Conservation (phyloP, 306 rosid genomes). For the cucumber (Cucumis sativus) region DNA sequence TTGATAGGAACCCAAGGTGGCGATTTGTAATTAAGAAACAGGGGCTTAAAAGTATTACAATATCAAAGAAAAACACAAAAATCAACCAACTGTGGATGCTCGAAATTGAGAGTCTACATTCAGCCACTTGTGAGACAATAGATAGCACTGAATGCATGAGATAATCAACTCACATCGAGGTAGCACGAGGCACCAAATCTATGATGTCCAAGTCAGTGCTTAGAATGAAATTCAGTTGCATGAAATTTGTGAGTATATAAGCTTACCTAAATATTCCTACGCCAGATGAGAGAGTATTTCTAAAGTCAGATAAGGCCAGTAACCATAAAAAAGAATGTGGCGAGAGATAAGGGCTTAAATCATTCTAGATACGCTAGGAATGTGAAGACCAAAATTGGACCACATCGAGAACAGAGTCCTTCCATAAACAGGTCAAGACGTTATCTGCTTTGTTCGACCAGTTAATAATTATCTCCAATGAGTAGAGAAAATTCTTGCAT, state of each 20-base stretch:
- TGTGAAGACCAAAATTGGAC: neutral
- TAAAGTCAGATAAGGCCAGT: neutral
- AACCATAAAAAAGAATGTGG: neutral
- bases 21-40: neutral
- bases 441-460: neutral
- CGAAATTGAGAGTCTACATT: neutral
- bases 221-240: neutral
- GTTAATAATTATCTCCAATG: neutral
- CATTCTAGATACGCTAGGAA: neutral
- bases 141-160: neutral
- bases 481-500: neutral
- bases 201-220: neutral
- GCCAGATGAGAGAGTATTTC: neutral
- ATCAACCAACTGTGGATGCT: neutral
- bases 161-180: neutral
- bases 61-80: neutral
- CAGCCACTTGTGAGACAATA: neutral
- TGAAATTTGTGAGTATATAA: neutral
- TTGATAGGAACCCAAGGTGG: neutral
- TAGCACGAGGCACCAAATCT: neutral
- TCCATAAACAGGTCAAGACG: neutral
- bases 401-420: neutral
- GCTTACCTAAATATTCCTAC: neutral
- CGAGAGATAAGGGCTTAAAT: neutral
- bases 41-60: neutral